Percentiles rank a stretch among this genome's conserved stretches.
Conservation (phyloP, 805 yeast genomes). For the Nakazawaea pomicola region DNA sequence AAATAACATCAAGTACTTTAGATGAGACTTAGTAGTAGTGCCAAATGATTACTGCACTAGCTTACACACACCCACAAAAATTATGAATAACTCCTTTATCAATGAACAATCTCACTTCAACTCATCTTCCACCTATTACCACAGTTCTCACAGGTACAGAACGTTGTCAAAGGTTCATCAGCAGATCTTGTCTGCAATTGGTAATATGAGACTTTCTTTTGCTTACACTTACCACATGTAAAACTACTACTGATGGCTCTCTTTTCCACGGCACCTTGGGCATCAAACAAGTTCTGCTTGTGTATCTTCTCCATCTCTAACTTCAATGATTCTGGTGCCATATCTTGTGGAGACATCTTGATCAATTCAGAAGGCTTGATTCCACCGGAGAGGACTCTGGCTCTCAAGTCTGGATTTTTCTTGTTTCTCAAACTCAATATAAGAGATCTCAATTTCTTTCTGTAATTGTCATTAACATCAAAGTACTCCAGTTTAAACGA, state of each 20-base stretch:
- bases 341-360: conserved; percentile 84
- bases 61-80: neutral
- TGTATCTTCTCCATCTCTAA: conserved; percentile 81
- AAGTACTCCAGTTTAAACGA: conserved; percentile 59
- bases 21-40: no score
- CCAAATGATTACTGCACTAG: no score
- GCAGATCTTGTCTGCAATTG: conserved; percentile 98
- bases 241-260: conserved; percentile 95
- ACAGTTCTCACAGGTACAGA: conserved; percentile 96
- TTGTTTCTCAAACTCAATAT: conserved; percentile 85
- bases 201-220: conserved; percentile 92
- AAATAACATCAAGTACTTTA: neutral
- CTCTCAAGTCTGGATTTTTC: conserved; percentile 81
- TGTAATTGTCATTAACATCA: conserved; percentile 55
- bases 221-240: conserved; percentile 96
- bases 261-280: conserved; percentile 95
- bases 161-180: conserved; percentile 97
- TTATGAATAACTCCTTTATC: neutral
- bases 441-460: conserved; percentile 80
- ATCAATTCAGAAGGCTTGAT: conserved; percentile 63
- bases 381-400: conserved; percentile 60
- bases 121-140: conserved; percentile 98
- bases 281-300: conserved; percentile 87
- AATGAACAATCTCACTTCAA: conserved; percentile 22
- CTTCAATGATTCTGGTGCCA: conserved; percentile 90